Evolutionary conservation across 805 yeast species (phyloP).

Genomic region (Wickerhamomyces queroliae): DNA sequence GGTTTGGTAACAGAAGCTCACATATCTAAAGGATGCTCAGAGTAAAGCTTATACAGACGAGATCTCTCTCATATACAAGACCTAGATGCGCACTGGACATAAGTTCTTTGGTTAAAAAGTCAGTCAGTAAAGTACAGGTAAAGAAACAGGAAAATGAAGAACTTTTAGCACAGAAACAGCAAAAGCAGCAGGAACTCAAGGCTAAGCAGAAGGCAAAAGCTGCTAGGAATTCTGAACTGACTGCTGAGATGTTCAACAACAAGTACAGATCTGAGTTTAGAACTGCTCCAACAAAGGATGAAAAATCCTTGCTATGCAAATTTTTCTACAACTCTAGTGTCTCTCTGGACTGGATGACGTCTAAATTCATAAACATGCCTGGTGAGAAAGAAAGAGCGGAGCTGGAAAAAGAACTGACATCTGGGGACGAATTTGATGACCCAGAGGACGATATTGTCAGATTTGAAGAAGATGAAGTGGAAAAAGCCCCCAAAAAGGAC

Average conservation of each 20-base stretch:
- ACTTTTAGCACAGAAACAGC: not conserved
- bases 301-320: slow-evolving; percentile 24
- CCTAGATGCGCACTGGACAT: not conserved
- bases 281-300: slow-evolving; percentile 13
- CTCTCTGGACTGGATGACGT: slow-evolving; percentile 56
- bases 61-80: not conserved
- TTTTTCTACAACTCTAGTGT: slow-evolving; percentile 43
- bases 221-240: not conserved
- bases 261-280: slow-evolving; percentile 13
- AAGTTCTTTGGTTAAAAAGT: not conserved
- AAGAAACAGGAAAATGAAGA: not conserved
- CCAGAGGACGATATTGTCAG: slow-evolving; percentile 9
- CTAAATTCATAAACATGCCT: slow-evolving; percentile 49
- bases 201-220: not conserved
- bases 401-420: slow-evolving; percentile 6
- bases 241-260: slow-evolving; percentile 4
- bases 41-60: not conserved
- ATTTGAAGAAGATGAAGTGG: slow-evolving; percentile 2
- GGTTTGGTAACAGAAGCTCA: too few relatives aligned
- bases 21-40: not conserved
- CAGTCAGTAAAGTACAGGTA: not conserved
- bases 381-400: slow-evolving; percentile 35
- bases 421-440: slow-evolving; percentile 6
- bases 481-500: slow-evolving; percentile 2
- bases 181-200: not conserved